Evolutionary conservation across 305 asterid genomes (phyloP).

Genomic region (Euphrasia arctica): DNA sequence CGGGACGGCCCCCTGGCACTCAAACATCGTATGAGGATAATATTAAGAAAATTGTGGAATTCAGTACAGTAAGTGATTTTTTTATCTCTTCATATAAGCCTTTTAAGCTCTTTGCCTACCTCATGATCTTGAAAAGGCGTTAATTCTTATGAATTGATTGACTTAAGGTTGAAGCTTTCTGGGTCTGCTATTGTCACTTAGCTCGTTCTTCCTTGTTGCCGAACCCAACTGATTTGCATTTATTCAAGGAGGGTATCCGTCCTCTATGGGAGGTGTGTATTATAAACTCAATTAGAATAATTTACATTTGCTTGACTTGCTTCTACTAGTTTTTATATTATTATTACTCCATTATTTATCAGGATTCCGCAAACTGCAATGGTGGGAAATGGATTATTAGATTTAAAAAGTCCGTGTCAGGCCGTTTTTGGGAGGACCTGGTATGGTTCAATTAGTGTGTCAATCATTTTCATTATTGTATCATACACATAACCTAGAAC

Average conservation of each 20-base stretch:
- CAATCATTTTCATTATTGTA: neutral
- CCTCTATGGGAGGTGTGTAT: no score
- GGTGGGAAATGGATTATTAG: constrained; percentile 98
- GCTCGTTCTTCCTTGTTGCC: constrained; percentile 64
- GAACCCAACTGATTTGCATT: no score
- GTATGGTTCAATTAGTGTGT: constrained; percentile 35
- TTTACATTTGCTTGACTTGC: no score
- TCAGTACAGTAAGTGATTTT: constrained; percentile 62
- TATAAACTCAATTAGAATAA: no score
- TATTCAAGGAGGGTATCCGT: no score
- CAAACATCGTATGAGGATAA: constrained; percentile 91
- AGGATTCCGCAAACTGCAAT: constrained; percentile 92
- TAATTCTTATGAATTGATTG: constrained; percentile 16
- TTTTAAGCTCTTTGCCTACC: neutral
- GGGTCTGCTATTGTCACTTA: constrained; percentile 92
- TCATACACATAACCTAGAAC: constrained; percentile 1
- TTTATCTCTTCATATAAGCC: neutral
- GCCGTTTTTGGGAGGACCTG: constrained; percentile 98
- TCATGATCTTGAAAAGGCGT: constrained; percentile 14
- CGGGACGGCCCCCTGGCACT: constrained; percentile 89
- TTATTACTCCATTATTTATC: neutral
- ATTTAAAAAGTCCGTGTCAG: constrained; percentile 80
- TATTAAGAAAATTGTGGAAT: constrained; percentile 80
- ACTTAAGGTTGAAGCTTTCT: constrained; percentile 77
- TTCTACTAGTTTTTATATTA: neutral